A percentile compares a stretch with the other conserved stretches of the same genome.
Evolutionary conservation across 192 early-diverging fungal species (phyloP).

Genomic region (Dimargaris cristalligena): DNA sequence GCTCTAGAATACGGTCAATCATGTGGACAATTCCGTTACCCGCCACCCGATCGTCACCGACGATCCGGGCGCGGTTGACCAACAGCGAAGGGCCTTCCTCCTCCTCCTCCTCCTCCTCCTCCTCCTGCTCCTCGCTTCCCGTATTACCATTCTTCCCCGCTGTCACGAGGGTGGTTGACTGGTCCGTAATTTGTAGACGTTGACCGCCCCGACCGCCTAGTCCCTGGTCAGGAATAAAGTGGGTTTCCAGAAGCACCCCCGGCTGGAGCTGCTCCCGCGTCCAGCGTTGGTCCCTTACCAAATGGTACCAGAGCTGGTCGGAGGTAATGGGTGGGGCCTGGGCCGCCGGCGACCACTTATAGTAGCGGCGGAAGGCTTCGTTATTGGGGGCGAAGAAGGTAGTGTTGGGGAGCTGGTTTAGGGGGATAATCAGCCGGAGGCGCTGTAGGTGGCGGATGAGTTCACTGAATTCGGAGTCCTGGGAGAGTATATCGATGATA

Average conservation of each 20-base stretch:
- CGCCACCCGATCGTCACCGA: slow-evolving; percentile 19
- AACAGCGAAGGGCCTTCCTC: too few relatives aligned
- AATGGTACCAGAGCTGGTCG: slow-evolving; percentile 27
- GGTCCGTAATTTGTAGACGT: not conserved
- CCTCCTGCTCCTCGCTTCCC: too few relatives aligned
- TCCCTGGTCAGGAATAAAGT: slow-evolving; percentile 3
- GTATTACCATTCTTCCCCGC: too few relatives aligned
- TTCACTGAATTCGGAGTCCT: slow-evolving; percentile 28
- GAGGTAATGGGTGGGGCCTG: slow-evolving; percentile 22
- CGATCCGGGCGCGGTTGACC: slow-evolving; percentile 3
- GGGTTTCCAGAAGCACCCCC: not conserved
- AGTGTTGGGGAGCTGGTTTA: slow-evolving; percentile 33
- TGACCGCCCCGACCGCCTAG: slow-evolving; percentile 4
- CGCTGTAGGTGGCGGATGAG: slow-evolving; percentile 36
- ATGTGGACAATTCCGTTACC: slow-evolving; percentile 34
- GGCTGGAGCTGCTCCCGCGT: not conserved
- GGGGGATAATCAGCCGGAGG: slow-evolving; percentile 30
- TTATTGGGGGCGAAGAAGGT: slow-evolving; percentile 44
- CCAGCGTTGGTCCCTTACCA: slow-evolving; percentile 14
- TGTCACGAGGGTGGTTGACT: not conserved
- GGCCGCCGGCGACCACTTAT: not conserved
- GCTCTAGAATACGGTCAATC: slow-evolving; percentile 20
- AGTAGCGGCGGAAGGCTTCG: slow-evolving; percentile 25
- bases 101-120: too few relatives aligned
- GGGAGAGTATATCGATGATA: slow-evolving; percentile 38